A percentile compares a stretch with the other conserved stretches of the same genome.
phyloP scores from a whole-genome alignment of 192 early-diverging fungal genomes.

The Hyaloraphidium curvatum region DNA sequence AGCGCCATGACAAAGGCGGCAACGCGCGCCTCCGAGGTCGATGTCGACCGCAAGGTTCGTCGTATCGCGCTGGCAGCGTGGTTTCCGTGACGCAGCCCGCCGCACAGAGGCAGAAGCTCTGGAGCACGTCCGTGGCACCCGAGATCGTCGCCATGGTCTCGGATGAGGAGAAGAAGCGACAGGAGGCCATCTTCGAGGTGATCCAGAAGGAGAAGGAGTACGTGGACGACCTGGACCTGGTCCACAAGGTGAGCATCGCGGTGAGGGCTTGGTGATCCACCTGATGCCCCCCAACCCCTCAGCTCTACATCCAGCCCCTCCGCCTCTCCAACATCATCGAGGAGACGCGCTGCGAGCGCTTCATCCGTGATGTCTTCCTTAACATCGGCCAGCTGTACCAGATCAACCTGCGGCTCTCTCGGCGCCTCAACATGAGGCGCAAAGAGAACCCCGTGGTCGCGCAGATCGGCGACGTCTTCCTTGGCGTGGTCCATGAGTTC shows the following conservation, averaged over 20 bases:
- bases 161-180: not conserved
- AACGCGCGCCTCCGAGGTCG: constrained; percentile 4
- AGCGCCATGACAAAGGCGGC: constrained; percentile 24
- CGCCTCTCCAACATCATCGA: not conserved
- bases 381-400: not conserved
- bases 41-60: no score
- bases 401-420: not conserved
- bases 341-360: not conserved
- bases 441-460: constrained; percentile 40
- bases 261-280: no score
- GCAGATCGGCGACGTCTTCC: constrained; percentile 69
- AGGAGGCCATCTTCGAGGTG: not conserved
- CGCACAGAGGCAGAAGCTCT: no score
- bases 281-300: no score
- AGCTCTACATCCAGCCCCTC: no score
- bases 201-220: not conserved
- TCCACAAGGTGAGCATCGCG: not conserved
- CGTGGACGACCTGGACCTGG: not conserved
- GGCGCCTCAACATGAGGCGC: not conserved
- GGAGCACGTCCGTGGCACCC: not conserved
- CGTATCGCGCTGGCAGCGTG: no score
- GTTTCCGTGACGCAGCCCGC: no score
- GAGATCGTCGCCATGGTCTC: not conserved
- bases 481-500: constrained; percentile 45
- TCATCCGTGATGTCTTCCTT: not conserved